These are phyloP conservation scores for Hymenoscyphus scutula DNA, from an alignment of 2,329 filamentous ascomycete genomes.

Conservation along the genomic window DNA sequence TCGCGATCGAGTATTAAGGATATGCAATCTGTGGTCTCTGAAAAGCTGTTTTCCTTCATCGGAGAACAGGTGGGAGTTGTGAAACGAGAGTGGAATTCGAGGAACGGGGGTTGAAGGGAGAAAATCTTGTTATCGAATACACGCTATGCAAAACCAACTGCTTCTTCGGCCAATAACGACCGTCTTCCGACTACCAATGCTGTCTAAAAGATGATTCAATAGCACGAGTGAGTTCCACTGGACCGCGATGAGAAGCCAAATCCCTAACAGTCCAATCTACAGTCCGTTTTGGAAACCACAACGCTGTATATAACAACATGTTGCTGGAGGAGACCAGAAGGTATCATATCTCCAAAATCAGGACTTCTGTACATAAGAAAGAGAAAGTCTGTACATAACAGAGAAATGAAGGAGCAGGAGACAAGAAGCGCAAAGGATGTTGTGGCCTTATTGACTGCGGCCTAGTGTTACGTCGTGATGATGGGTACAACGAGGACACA, in stretches of 20 bases:
- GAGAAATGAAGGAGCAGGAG: not conserved
- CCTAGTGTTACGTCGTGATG: not conserved
- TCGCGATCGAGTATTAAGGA: constrained; percentile 2
- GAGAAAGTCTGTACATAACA: not conserved
- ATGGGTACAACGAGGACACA: too few relatives aligned
- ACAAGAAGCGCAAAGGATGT: not conserved
- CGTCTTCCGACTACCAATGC: not conserved
- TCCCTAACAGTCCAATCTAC: not conserved
- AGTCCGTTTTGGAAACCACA: not conserved
- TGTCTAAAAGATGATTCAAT: not conserved
- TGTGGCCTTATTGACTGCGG: not conserved
- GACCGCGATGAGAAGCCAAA: not conserved
- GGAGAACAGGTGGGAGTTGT: constrained; percentile 9
- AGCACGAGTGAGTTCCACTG: not conserved
- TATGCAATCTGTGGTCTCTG: constrained; percentile 5
- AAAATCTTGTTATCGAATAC: not conserved
- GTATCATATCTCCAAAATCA: not conserved
- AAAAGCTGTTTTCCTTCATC: constrained; percentile 9
- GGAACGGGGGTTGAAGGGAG: constrained; percentile 1
- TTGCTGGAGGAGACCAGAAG: not conserved
- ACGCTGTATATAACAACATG: not conserved
- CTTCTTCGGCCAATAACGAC: not conserved
- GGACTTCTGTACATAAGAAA: not conserved
- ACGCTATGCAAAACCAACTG: not conserved
- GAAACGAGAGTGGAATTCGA: constrained; percentile 7